Evolutionary conservation across 2,329 filamentous ascomycete genomes (phyloP).

Genomic region (Penicillium sp.): DNA sequence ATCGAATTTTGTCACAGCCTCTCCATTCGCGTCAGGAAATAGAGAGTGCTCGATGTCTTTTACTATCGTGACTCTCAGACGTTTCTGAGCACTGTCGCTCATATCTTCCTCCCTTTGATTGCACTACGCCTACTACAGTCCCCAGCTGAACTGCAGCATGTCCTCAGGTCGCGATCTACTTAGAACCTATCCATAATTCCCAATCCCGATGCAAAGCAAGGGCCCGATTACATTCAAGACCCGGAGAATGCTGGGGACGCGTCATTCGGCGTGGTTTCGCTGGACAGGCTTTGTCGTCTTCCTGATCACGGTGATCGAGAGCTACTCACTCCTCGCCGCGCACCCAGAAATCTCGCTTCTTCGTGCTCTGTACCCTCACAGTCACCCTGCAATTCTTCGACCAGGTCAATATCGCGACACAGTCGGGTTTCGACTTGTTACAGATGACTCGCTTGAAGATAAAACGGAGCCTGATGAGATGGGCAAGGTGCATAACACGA

Average conservation of each 20-base stretch:
- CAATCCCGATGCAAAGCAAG: slow-evolving; percentile 3
- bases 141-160: too few species aligned
- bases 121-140: too few species aligned
- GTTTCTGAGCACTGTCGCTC: too few species aligned
- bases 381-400: slow-evolving; percentile 9
- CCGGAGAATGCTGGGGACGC: slow-evolving; percentile 2
- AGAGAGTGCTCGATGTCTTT: too few species aligned
- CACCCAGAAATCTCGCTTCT: slow-evolving; percentile 10
- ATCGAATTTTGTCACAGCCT: slow-evolving; percentile 2
- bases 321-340: slow-evolving; percentile 6
- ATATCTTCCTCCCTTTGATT: too few species aligned
- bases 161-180: neutral
- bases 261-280: slow-evolving; percentile 12
- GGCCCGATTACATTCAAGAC: slow-evolving; percentile 5
- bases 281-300: slow-evolving; percentile 12
- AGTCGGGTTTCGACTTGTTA: neutral
- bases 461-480: slow-evolving; percentile 10
- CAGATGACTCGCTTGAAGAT: slow-evolving; percentile 1
- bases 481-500: slow-evolving; percentile 14
- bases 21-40: too few species aligned
- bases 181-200: neutral
- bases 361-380: neutral
- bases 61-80: too few species aligned
- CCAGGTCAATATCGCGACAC: slow-evolving; percentile 20
- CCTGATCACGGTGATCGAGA: slow-evolving; percentile 10